These are phyloP conservation scores for Cicer yamashitae DNA, from an alignment of 306 rosid genomes.

Conservation along the genomic window DNA sequence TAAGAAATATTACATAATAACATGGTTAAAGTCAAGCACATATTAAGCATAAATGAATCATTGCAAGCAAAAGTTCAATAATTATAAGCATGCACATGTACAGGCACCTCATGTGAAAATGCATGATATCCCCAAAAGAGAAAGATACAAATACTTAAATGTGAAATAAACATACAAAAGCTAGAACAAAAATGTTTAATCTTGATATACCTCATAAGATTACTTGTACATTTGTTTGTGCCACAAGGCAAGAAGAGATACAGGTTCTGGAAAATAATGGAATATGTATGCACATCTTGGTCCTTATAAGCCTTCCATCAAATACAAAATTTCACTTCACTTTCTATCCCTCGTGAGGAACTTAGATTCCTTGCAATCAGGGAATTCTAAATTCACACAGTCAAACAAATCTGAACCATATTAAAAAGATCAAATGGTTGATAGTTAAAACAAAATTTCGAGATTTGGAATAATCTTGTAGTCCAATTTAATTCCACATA, in stretches of 20 bases:
- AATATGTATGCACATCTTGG: background rate
- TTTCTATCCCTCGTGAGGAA: too few species aligned
- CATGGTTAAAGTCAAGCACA: background rate
- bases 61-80: background rate
- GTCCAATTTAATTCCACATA: background rate
- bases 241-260: background rate
- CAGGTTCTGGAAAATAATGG: background rate
- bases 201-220: background rate
- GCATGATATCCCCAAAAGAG: background rate
- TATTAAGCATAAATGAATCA: background rate
- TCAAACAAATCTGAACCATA: too few species aligned
- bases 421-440: too few species aligned
- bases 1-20: background rate
- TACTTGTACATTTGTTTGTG: conserved; percentile 13
- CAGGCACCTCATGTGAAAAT: background rate
- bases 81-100: background rate
- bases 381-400: too few species aligned
- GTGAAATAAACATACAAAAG: background rate
- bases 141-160: background rate
- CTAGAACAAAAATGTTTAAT: background rate
- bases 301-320: background rate
- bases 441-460: too few species aligned
- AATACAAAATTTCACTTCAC: background rate
- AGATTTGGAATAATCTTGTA: too few species aligned
- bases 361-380: too few species aligned